Evolutionary conservation across 371 early-diverging fungal species (phyloP), one percentile per base, ranked within the genome.

Genomic region (Mucor velutinosus): DNA sequence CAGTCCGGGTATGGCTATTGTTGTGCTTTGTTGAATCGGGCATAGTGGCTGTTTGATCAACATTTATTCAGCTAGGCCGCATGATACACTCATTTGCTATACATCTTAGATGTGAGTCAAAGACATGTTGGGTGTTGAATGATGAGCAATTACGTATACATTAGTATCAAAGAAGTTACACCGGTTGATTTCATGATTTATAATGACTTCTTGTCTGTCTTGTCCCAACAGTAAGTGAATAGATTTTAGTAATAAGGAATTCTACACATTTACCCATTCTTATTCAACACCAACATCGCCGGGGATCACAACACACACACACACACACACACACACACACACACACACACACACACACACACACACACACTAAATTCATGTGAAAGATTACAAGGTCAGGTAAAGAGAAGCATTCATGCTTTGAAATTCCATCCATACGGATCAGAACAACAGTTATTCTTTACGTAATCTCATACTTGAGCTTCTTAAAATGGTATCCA

Each of bases 401-500:
- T 14, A 67, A 67, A 45, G 49, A 57, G 56, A 35, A 58, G 7
- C 15, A 45, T 45, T 45, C 45, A 45, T 45, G 45, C 45, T 45
- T n/a, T n/a, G 3, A n/a, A n/a, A 7, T n/a, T 45, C 19, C 19
- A n/a, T 45, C 45, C 45, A 45, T n/a, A 19, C 45, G 19, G 2
- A 45, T 45, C 45, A n/a, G n/a, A 45, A 45, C 45, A n/a, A 45
- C 45, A 19, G 19, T 19, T 19, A 6, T n/a, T 19, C 7, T 45
- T 45, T 45, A 45, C n/a, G 45, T 45, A 45, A 45, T n/a, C 19
- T 45, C 17, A 45, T 19, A 45, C n/a, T n/a, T 15, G 15, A 19
- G 7, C 7, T 45, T 45, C 45, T 45, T 45, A 45, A 45, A 19
- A n/a, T n/a, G 19, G 45, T 8, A 45, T n/a, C 7, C 7, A 45